phyloP scores from a whole-genome alignment of 2,329 filamentous ascomycete genomes.

The Xylaria sp. region DNA sequence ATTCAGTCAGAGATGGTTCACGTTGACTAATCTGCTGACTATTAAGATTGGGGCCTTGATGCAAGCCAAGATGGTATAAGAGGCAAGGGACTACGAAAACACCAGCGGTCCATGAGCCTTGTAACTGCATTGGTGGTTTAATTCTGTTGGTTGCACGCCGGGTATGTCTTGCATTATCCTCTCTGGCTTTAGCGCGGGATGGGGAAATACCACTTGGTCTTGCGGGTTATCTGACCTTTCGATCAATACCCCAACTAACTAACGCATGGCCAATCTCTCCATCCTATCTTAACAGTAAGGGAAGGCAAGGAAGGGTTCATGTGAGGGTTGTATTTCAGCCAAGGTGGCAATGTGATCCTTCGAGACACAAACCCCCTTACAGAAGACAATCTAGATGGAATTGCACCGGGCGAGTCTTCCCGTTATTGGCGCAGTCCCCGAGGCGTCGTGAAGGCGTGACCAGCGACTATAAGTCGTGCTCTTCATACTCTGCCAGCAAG shows the following conservation, averaged over 20 bases:
- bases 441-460: slow-evolving; percentile 24
- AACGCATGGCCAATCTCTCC: not conserved
- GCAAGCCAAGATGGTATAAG: slow-evolving; percentile 12
- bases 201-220: not conserved
- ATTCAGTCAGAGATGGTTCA: no score
- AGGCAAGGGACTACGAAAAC: not conserved
- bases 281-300: not conserved
- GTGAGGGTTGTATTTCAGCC: not conserved
- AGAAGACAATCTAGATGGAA: not conserved
- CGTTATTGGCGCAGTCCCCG: slow-evolving; percentile 16
- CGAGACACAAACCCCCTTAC: not conserved
- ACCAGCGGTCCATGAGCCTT: not conserved
- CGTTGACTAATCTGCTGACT: not conserved
- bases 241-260: slow-evolving; percentile 2
- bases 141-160: not conserved
- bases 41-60: not conserved
- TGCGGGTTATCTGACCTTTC: not conserved
- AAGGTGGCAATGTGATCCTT: not conserved
- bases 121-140: not conserved
- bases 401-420: slow-evolving; percentile 5
- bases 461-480: slow-evolving; percentile 18
- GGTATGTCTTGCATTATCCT: not conserved
- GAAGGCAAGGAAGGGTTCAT: slow-evolving; percentile 5
- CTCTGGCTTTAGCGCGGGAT: not conserved
- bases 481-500: not conserved